A percentile compares a stretch with the other conserved stretches of the same genome.
Evolutionary conservation across 306 rosid genomes (phyloP).

Genomic region (Ceratonia siliqua): DNA sequence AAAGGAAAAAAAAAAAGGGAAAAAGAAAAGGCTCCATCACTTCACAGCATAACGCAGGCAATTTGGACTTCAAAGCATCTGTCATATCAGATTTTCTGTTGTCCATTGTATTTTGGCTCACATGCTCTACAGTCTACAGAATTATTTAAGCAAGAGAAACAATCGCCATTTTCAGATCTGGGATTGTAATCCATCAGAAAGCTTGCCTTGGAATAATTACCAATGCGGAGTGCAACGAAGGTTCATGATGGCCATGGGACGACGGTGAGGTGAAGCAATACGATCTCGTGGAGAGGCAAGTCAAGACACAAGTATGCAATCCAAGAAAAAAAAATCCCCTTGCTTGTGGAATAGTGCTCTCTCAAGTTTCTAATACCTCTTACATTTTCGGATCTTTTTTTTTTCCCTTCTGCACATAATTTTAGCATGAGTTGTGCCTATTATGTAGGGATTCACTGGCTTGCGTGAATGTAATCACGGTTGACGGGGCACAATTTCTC

Average conservation of each 20-base stretch:
- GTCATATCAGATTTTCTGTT: too few relatives aligned
- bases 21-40: neutral
- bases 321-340: conserved; percentile 13
- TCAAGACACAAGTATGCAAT: conserved; percentile 20
- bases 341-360: conserved; percentile 26
- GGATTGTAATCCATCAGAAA: neutral
- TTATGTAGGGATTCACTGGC: too few relatives aligned
- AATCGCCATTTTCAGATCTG: neutral
- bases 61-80: conserved; percentile 4
- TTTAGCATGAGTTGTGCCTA: too few relatives aligned
- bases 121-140: neutral
- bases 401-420: too few relatives aligned
- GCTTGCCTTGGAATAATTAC: too few relatives aligned
- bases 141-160: neutral
- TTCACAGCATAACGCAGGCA: neutral
- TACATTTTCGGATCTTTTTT: too few relatives aligned
- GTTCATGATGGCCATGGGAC: neutral
- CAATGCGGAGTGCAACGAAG: neutral
- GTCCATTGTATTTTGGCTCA: neutral
- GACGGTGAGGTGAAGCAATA: conserved; percentile 16
- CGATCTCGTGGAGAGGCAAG: conserved; percentile 32
- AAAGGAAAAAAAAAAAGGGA: neutral
- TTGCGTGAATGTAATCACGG: too few relatives aligned
- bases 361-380: too few relatives aligned
- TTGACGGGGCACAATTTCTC: neutral